These are phyloP conservation scores for Suhomyces canberraensis DNA, from an alignment of 805 yeast genomes.

Conservation along the genomic window DNA sequence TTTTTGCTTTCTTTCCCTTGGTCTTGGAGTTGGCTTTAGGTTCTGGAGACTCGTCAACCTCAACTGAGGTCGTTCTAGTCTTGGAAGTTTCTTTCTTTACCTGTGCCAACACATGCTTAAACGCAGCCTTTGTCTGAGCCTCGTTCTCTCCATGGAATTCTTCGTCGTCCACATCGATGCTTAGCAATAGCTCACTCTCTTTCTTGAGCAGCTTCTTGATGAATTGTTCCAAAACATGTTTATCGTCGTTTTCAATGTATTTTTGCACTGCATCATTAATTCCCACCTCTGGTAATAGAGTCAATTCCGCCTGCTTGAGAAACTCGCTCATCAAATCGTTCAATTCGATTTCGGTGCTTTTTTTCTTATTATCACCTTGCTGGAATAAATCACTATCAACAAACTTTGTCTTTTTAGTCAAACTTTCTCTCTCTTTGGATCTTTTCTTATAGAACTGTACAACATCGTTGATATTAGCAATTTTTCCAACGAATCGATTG, in stretches of 20 bases:
- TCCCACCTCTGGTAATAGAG: slow-evolving; percentile 71
- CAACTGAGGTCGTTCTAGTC: neutral
- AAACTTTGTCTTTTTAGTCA: slow-evolving; percentile 13
- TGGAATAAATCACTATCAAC: slow-evolving; percentile 13
- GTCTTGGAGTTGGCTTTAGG: neutral
- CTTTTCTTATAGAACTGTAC: slow-evolving; percentile 62
- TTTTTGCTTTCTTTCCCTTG: neutral
- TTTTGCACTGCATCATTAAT: slow-evolving; percentile 68
- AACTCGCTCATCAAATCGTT: slow-evolving; percentile 62
- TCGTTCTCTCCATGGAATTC: slow-evolving; percentile 30
- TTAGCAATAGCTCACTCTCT: slow-evolving; percentile 48
- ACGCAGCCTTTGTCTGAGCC: slow-evolving; percentile 26
- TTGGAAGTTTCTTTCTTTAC: slow-evolving; percentile 21
- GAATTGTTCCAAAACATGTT: slow-evolving; percentile 61
- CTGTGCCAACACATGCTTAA: slow-evolving; percentile 42
- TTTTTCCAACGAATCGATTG: slow-evolving; percentile 82
- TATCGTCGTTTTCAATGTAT: slow-evolving; percentile 82
- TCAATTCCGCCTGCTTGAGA: slow-evolving; percentile 59
- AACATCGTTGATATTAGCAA: slow-evolving; percentile 89
- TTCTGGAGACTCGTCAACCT: slow-evolving; percentile 1
- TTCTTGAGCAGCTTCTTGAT: slow-evolving; percentile 53
- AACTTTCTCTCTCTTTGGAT: slow-evolving; percentile 12
- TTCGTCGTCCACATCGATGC: slow-evolving; percentile 42
- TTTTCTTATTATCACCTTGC: slow-evolving; percentile 11
- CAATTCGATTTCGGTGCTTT: slow-evolving; percentile 43